Base-by-base conservation (phyloP, 805 yeast species). In the Hanseniaspora lachancei region DNA sequence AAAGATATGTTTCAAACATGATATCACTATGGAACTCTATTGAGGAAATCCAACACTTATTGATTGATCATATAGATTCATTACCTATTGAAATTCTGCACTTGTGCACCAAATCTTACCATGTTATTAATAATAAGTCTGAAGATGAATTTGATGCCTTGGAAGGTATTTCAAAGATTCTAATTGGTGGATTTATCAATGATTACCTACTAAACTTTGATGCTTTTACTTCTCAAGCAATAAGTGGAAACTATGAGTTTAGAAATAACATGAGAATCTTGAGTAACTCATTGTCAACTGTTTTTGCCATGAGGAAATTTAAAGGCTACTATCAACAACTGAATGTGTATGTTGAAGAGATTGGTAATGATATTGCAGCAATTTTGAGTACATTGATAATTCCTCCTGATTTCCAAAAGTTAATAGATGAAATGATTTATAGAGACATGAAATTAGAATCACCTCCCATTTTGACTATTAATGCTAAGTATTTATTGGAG, bases 1-100 rank as follows among this genome's bases (percentile, higher is more conserved):
- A 70, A 0, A 74, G 75, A 44, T 93, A 87, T 66, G 82, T 93
- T 36, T 68, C 74, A 38, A 89, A 93, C 61, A 71, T 93, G 62
- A 86, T 86, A 67, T 71, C 72, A 23, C 69, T 93, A 53, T 78
- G 97, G 66, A 95, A 86, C 59, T 73, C 76, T 46, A 72, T 87
- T 0, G 78, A 84, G 27, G 79, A 79, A 55, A 70, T 86, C 10
- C 72, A 87, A 61, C 77, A 77, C 20, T 62, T 77, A 0, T 62
- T 89, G 24, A 76, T 75, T 27, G 66, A 64, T 2, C 68, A 69
- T 35, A 63, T 80, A 16, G 70, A 71, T 1, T 63, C 62, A 10
- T 57, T 83, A 4, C 89, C 93, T 1, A 66, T 73, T 46, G 84
- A 78, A 58, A 69, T 85, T 9, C 73, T 80, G 58, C 75, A 72